Conservation (phyloP, 2,329 filamentous ascomycete genomes). For the Colletotrichum sp. region DNA sequence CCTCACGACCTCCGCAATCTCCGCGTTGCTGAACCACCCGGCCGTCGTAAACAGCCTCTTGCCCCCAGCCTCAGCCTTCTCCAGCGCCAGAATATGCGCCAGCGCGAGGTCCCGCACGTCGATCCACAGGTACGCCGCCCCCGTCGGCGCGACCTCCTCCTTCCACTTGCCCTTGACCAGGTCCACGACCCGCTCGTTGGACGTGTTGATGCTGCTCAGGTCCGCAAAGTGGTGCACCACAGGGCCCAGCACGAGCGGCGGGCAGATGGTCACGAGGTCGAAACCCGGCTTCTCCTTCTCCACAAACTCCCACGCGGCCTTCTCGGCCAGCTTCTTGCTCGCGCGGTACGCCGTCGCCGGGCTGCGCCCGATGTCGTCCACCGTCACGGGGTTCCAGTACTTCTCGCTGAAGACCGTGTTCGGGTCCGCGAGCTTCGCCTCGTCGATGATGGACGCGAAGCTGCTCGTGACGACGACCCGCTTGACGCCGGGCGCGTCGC, state of each 20-base stretch:
- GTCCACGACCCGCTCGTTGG: conserved; percentile 55
- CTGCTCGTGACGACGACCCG: conserved; percentile 70
- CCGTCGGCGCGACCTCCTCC: conserved; percentile 43
- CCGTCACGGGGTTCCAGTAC: conserved; percentile 59
- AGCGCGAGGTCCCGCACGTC: conserved; percentile 62
- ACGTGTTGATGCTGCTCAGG: conserved; percentile 54
- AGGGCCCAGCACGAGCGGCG: conserved; percentile 49
- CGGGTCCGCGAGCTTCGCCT: conserved; percentile 39
- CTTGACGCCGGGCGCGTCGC: conserved; percentile 64
- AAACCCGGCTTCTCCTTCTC: conserved; percentile 46
- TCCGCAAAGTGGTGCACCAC: conserved; percentile 20
- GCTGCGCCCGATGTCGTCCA: conserved; percentile 44
- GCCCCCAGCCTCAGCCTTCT: conserved; percentile 51
- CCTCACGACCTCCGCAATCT: conserved; percentile 48
- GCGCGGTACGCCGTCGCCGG: conserved; percentile 55
- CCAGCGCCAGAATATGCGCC: conserved; percentile 58
- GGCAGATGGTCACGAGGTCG: conserved; percentile 58
- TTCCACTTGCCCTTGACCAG: conserved; percentile 57
- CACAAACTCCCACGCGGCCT: conserved; percentile 59
- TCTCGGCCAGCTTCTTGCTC: conserved; percentile 60
- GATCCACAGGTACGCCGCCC: conserved; percentile 51
- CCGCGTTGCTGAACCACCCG: conserved; percentile 51
- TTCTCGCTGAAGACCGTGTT: conserved; percentile 47
- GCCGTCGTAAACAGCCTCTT: conserved; percentile 55
- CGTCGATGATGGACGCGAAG: conserved; percentile 57